phyloP scores from a whole-genome alignment of 768 basidiomycete genomes.

The Kondoa malvinella region DNA sequence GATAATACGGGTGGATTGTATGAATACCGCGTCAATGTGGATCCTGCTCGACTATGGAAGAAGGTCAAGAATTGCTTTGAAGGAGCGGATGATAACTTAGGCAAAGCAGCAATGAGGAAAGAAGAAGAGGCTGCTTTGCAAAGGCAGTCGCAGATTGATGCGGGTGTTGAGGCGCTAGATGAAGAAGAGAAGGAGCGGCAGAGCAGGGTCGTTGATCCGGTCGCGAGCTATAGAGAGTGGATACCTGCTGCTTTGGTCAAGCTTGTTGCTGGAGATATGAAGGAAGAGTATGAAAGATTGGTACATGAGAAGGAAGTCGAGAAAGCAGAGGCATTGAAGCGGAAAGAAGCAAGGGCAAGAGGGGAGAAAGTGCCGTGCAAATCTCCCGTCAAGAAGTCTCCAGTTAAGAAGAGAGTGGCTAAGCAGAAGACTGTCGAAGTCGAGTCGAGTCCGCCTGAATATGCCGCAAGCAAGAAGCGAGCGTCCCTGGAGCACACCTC shows the following conservation, averaged over 20 bases:
- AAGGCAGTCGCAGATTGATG: neutral
- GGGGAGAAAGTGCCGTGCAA: neutral
- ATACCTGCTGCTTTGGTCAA: neutral
- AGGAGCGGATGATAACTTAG: neutral
- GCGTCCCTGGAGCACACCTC: neutral
- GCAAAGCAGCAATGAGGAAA: neutral
- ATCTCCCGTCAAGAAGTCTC: neutral
- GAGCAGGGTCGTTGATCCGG: neutral
- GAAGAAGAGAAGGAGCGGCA: neutral
- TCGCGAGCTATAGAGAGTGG: neutral
- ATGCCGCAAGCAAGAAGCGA: neutral
- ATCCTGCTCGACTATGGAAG: neutral
- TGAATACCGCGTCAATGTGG: neutral
- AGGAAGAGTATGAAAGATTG: neutral
- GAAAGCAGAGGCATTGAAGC: neutral
- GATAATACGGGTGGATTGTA: neutral
- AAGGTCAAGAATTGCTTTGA: neutral
- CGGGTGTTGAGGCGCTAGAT: neutral
- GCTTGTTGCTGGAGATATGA: neutral
- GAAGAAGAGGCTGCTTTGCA: neutral
- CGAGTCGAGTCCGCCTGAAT: neutral
- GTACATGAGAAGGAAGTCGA: neutral
- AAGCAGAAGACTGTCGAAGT: neutral
- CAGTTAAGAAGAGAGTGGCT: no score
- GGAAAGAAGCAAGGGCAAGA: neutral